These are phyloP conservation scores for Fusarium begoniae DNA, from an alignment of 2,329 filamentous ascomycete genomes.

Conservation along the genomic window DNA sequence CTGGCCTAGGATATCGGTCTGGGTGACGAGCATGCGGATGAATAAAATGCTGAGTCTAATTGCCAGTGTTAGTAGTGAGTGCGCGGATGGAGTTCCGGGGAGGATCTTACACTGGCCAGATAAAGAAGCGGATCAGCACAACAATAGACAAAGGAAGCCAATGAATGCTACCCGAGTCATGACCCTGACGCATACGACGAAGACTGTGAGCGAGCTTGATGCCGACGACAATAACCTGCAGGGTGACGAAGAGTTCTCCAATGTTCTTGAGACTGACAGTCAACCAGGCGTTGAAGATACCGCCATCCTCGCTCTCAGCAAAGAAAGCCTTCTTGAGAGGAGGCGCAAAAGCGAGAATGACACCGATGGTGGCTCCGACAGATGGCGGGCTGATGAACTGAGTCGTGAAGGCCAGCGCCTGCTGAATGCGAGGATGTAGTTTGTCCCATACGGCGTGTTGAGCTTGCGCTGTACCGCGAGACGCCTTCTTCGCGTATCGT, in stretches of 20 bases:
- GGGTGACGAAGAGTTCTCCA: constrained; percentile 22
- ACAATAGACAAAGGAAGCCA: constrained; percentile 9
- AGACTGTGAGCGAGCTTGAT: constrained; percentile 31
- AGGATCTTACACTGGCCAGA: constrained; percentile 23
- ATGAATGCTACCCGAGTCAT: constrained; percentile 12
- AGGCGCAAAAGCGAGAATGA: constrained; percentile 10
- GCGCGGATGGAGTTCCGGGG: rapidly evolving
- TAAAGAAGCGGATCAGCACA: constrained; percentile 13
- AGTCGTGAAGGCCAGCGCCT: not conserved
- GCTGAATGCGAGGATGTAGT: constrained; percentile 8
- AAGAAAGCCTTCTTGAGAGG: constrained; percentile 28
- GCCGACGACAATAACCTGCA: constrained; percentile 28
- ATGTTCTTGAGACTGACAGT: constrained; percentile 31
- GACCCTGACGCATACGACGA: constrained; percentile 17
- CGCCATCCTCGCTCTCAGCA: constrained; percentile 13
- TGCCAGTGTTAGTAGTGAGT: not conserved
- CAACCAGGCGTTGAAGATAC: constrained; percentile 25
- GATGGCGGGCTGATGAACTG: constrained; percentile 25
- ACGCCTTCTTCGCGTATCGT: constrained; percentile 10
- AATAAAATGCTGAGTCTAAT: constrained; percentile 20
- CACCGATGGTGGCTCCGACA: constrained; percentile 11
- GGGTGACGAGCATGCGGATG: constrained; percentile 12
- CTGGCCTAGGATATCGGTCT: constrained; percentile 5
- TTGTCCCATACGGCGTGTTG: constrained; percentile 22
- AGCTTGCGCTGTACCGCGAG: constrained; percentile 5